Evolutionary conservation across 2,329 filamentous ascomycete genomes (phyloP).

Genomic region (Dactylellina sp.): DNA sequence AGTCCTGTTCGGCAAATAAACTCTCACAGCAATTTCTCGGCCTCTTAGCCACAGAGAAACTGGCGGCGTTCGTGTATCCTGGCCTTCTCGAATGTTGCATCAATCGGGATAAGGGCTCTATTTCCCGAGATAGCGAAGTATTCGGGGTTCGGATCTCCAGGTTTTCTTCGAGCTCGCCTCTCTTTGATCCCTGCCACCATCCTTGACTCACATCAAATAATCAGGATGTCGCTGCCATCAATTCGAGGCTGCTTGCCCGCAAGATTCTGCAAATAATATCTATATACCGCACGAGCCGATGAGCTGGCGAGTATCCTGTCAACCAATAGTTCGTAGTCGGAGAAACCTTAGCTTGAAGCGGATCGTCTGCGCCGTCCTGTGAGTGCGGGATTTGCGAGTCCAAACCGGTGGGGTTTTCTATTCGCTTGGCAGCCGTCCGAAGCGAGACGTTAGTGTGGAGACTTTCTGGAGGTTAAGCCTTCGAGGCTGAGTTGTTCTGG

Average conservation of each 20-base stretch:
- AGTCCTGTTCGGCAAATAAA: constrained; percentile 4
- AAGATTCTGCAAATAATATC: constrained; percentile 22
- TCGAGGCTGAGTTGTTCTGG: constrained; percentile 56
- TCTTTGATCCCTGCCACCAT: constrained; percentile 29
- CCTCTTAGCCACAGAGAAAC: too few relatives aligned
- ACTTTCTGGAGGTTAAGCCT: constrained; percentile 41
- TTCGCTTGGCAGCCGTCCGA: constrained; percentile 54
- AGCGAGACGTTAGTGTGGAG: constrained; percentile 55
- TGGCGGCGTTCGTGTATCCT: too few relatives aligned
- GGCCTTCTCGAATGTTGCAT: not conserved
- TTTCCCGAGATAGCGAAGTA: constrained; percentile 48
- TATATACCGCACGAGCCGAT: constrained; percentile 30
- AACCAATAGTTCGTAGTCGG: constrained; percentile 29
- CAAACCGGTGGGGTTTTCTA: constrained; percentile 21
- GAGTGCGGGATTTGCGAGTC: constrained; percentile 43
- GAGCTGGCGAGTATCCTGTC: constrained; percentile 31
- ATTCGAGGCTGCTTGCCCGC: constrained; percentile 27
- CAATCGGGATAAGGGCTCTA: constrained; percentile 22
- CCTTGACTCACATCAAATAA: constrained; percentile 42
- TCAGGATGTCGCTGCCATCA: not conserved
- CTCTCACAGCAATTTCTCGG: not conserved
- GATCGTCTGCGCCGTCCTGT: constrained; percentile 13
- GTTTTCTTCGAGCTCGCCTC: constrained; percentile 42
- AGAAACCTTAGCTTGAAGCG: constrained; percentile 23
- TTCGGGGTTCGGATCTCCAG: constrained; percentile 47